phyloP scores from a whole-genome alignment of 345 rosid species.

The Eucalyptus marginata region DNA sequence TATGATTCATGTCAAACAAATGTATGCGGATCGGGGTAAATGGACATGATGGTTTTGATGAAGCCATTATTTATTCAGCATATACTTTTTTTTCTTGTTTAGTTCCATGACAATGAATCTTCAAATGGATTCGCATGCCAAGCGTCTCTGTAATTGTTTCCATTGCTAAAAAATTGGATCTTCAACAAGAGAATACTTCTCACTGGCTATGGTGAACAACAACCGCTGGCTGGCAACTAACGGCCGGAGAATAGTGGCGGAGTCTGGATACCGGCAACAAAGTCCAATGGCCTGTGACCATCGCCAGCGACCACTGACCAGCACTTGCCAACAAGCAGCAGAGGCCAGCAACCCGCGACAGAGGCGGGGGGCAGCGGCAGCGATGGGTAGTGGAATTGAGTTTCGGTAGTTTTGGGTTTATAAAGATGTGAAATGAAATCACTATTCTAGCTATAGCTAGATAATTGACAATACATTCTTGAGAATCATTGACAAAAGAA shows the following conservation, averaged over 20 bases:
- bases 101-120: neutral
- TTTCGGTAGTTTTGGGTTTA: neutral
- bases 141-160: neutral
- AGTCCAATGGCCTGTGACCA: neutral
- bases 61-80: neutral
- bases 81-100: neutral
- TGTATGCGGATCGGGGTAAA: neutral
- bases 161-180: neutral
- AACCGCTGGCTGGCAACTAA: neutral
- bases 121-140: neutral
- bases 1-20: neutral
- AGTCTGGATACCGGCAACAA: neutral
- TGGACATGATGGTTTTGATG: neutral
- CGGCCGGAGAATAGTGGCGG: neutral
- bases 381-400: neutral
- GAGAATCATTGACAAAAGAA: neutral
- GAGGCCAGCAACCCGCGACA: neutral
- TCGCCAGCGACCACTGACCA: neutral
- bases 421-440: neutral
- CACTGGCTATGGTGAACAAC: neutral
- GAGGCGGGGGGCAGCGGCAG: neutral
- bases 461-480: neutral
- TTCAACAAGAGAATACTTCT: neutral
- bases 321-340: neutral
- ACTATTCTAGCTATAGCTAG: neutral